Conservation (phyloP, 495 filamentous ascomycete species). For the Niebla homalea region DNA sequence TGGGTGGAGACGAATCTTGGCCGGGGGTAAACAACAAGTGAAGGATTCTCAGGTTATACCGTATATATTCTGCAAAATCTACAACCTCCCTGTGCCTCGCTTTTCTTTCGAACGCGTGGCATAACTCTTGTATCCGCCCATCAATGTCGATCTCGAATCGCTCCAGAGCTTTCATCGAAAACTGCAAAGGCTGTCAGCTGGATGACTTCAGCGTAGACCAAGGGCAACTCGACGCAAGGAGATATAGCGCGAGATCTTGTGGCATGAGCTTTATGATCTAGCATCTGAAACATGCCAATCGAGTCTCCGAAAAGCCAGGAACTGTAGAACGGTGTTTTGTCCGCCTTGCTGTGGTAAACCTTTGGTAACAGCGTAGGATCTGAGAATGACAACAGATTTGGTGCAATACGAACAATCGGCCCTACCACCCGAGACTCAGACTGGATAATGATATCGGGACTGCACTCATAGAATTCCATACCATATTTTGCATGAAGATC, state of each 20-base stretch:
- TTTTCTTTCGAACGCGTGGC: not conserved
- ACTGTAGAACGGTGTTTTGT: slow-evolving; percentile 42
- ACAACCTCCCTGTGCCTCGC: not conserved
- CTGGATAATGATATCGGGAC: no score
- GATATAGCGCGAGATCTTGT: slow-evolving; percentile 32
- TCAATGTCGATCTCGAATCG: not conserved
- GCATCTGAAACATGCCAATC: slow-evolving; percentile 36
- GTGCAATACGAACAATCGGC: slow-evolving; percentile 32
- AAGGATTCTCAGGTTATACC: not conserved
- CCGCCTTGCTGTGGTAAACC: slow-evolving; percentile 39
- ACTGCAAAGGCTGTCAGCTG: not conserved
- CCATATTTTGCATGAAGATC: slow-evolving; percentile 38
- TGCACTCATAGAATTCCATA: no score
- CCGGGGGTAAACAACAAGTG: not conserved
- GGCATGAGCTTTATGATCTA: slow-evolving; percentile 34
- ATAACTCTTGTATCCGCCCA: not conserved
- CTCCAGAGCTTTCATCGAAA: slow-evolving; percentile 1
- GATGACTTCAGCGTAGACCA: not conserved
- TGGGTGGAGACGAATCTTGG: not conserved
- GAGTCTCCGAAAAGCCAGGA: slow-evolving; percentile 36
- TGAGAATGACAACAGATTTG: slow-evolving; percentile 32
- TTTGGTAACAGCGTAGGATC: slow-evolving; percentile 35
- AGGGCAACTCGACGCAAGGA: slow-evolving; percentile 3
- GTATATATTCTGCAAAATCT: no score
- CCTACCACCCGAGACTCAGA: no score